Conservation (phyloP, 2,329 filamentous ascomycete species). For the Beauveria sp. region DNA sequence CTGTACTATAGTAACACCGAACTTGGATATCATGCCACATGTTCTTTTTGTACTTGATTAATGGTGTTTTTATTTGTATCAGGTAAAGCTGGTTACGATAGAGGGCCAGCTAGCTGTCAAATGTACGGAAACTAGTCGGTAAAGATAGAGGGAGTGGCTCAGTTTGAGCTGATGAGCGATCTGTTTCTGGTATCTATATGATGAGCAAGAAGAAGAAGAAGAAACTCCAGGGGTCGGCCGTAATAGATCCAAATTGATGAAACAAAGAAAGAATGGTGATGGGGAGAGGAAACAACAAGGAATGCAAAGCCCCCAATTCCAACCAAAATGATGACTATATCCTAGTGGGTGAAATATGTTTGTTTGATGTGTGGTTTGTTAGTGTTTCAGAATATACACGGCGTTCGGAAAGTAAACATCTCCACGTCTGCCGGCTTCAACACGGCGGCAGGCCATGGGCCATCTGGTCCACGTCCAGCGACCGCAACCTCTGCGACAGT, state of each 20-base stretch:
- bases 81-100: too few relatives aligned
- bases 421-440: not conserved
- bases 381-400: too few relatives aligned
- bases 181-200: constrained; percentile 5
- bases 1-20: not conserved
- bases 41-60: too few relatives aligned
- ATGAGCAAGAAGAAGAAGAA: not conserved
- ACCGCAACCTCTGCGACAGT: constrained; percentile 60
- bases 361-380: too few relatives aligned
- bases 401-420: too few relatives aligned
- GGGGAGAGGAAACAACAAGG: not conserved
- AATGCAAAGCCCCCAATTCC: not conserved
- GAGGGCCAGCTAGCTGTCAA: too few relatives aligned
- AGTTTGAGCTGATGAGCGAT: not conserved
- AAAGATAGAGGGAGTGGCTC: not conserved
- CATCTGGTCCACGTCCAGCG: constrained; percentile 43
- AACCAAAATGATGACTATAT: too few relatives aligned
- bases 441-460: not conserved
- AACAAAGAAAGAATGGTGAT: not conserved
- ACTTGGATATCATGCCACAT: not conserved
- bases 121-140: not conserved
- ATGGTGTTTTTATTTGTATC: too few relatives aligned
- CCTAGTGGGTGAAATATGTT: too few relatives aligned
- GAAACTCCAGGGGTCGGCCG: not conserved
- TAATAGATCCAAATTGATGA: not conserved